Percentiles rank a stretch among this genome's conserved stretches.
Evolutionary conservation across 1,139 yeast genomes (phyloP).

Genomic region (Zygosaccharomyces sapae): DNA sequence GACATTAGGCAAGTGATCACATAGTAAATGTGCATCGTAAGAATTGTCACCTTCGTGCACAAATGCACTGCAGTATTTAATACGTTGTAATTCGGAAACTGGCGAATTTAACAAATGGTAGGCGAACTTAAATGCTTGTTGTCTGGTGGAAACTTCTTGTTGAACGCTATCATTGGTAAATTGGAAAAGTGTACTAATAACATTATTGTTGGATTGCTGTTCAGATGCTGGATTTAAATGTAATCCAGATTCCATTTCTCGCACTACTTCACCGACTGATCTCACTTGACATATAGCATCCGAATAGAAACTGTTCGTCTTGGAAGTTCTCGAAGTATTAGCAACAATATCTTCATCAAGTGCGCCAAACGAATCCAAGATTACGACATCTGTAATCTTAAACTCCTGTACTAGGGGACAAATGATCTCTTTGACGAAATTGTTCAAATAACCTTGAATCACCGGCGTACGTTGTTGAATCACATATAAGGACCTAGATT

Average conservation of each 20-base stretch:
- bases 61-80: constrained; percentile 40
- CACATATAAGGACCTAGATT: constrained; percentile 45
- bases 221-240: constrained; percentile 20
- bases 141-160: constrained; percentile 30
- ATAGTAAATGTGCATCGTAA: constrained; percentile 60
- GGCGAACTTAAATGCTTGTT: constrained; percentile 30
- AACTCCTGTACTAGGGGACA: constrained; percentile 45
- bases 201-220: constrained; percentile 8
- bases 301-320: constrained; percentile 18
- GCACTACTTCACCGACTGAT: constrained; percentile 24
- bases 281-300: constrained; percentile 26
- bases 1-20: constrained; percentile 41
- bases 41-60: constrained; percentile 91
- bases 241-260: constrained; percentile 23
- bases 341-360: constrained; percentile 37
- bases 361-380: constrained; percentile 72
- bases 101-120: constrained; percentile 29
- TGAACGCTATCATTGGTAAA: constrained; percentile 28
- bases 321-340: constrained; percentile 11
- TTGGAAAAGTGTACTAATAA: constrained; percentile 26
- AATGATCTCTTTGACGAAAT: constrained; percentile 52
- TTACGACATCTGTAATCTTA: constrained; percentile 47
- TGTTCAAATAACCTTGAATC: constrained; percentile 55
- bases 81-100: constrained; percentile 15
- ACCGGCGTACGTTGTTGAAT: constrained; percentile 85